Percentiles rank a stretch among this genome's conserved stretches.
These are phyloP conservation scores for Nemania serpens DNA, from an alignment of 2,329 filamentous ascomycete species.

Conservation along the genomic window DNA sequence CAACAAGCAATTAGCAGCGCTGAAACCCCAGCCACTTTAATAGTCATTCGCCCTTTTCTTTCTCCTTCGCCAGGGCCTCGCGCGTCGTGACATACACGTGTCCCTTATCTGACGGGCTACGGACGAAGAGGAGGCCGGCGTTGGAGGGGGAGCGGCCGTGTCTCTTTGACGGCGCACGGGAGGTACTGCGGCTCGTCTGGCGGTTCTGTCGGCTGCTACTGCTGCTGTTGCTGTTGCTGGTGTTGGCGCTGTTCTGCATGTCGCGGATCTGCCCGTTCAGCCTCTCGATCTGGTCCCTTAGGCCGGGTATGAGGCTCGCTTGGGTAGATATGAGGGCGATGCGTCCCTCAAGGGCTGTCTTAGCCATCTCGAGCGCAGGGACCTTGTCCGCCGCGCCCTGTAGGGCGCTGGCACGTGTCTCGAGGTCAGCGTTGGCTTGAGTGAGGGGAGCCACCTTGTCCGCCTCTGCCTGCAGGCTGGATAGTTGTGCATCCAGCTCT, in stretches of 20 bases:
- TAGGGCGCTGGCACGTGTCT: conserved; percentile 29
- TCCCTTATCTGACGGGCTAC: conserved; percentile 33
- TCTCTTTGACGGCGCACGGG: conserved; percentile 33
- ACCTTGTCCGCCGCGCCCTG: conserved; percentile 32
- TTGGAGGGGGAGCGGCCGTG: conserved; percentile 37
- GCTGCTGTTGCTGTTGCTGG: neutral
- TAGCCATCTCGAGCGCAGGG: conserved; percentile 26
- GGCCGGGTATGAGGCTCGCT: conserved; percentile 32
- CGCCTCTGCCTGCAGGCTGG: conserved; percentile 25
- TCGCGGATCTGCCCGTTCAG: conserved; percentile 32
- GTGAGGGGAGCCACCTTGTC: conserved; percentile 24
- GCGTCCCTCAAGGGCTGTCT: conserved; percentile 21
- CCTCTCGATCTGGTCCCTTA: conserved; percentile 33
- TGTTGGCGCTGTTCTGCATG: conserved; percentile 19
- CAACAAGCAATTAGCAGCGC: conserved; percentile 9
- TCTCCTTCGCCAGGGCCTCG: conserved; percentile 34
- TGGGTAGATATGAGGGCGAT: conserved; percentile 20
- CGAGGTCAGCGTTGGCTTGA: conserved; percentile 33
- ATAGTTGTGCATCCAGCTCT: conserved; percentile 30
- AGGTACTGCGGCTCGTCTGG: conserved; percentile 36
- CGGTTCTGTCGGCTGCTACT: conserved; percentile 22
- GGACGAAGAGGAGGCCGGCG: conserved; percentile 35
- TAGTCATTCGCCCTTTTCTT: conserved; percentile 31
- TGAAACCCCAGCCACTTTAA: conserved; percentile 16
- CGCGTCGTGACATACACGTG: conserved; percentile 38